Percentiles rank a stretch among this genome's conserved stretches.
Conservation (phyloP, 352 stramenopile species). For the Pythium apleroticum region DNA sequence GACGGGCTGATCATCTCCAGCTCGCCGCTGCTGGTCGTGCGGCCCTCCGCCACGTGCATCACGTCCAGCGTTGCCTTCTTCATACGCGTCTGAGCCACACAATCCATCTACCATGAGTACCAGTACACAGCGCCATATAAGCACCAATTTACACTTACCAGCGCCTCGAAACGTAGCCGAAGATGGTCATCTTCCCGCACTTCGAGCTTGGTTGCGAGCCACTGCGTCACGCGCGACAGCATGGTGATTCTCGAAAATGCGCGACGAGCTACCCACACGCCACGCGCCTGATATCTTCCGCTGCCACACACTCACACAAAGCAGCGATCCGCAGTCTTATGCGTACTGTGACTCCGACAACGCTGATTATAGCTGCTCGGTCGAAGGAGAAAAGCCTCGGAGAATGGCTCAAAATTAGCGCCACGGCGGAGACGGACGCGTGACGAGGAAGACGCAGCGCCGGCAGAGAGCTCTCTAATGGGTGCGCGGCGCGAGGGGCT, state of each 20-base stretch:
- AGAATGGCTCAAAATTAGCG: background rate
- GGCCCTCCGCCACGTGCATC: constrained; percentile 31
- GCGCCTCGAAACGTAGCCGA: constrained; percentile 55
- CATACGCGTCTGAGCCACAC: constrained; percentile 42
- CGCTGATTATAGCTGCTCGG: constrained; percentile 14
- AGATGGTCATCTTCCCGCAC: constrained; percentile 52
- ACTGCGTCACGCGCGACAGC: constrained; percentile 66
- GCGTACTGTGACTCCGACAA: background rate
- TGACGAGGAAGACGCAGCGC: background rate
- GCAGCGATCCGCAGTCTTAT: constrained; percentile 3
- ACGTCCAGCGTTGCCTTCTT: constrained; percentile 72
- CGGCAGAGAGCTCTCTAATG: background rate
- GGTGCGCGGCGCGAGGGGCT: background rate
- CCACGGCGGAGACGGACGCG: background rate
- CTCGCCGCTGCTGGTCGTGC: constrained; percentile 28
- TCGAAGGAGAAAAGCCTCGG: constrained; percentile 8
- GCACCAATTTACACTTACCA: constrained; percentile 36
- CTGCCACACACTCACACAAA: background rate
- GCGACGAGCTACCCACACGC: background rate
- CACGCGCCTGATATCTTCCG: background rate
- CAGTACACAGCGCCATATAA: background rate
- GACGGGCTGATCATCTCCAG: constrained; percentile 12
- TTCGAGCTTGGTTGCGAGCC: constrained; percentile 59
- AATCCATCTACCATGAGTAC: background rate
- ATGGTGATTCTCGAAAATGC: constrained; percentile 26